These are phyloP conservation scores for Corylus heterophylla DNA, from an alignment of 306 rosid species.

Conservation along the genomic window DNA sequence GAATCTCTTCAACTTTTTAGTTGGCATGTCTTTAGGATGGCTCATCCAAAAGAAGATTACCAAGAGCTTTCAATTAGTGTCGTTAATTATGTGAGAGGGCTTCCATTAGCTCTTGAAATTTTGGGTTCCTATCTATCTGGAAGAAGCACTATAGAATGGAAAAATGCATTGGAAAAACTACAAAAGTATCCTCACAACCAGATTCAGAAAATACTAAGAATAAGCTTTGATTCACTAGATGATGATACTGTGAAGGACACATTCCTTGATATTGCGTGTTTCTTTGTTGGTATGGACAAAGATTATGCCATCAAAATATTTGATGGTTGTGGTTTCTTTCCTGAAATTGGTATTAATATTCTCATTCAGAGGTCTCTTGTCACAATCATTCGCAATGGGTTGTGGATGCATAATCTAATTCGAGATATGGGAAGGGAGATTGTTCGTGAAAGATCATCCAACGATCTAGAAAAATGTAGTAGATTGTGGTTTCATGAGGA, in stretches of 20 bases:
- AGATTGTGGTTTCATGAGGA: constrained; percentile 18
- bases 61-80: not conserved
- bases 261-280: constrained; percentile 46
- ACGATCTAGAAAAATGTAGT: constrained; percentile 15
- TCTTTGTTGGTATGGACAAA: constrained; percentile 36
- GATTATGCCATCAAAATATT: constrained; percentile 13
- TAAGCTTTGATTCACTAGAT: constrained; percentile 29
- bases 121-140: constrained; percentile 32
- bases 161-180: constrained; percentile 25
- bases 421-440: constrained; percentile 49
- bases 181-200: constrained; percentile 21
- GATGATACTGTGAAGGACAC: constrained; percentile 23
- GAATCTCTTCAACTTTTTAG: constrained; percentile 38
- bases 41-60: constrained; percentile 7
- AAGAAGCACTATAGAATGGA: constrained; percentile 30
- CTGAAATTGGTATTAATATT: constrained; percentile 32
- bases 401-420: constrained; percentile 28
- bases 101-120: constrained; percentile 46
- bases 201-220: constrained; percentile 27
- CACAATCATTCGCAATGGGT: not conserved
- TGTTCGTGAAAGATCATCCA: constrained; percentile 5
- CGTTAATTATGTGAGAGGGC: constrained; percentile 29
- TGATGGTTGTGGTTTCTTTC: constrained; percentile 36
- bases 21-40: constrained; percentile 36
- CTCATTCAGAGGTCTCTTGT: constrained; percentile 34